These are phyloP conservation scores for Trichoderma sp. DNA, from an alignment of 2,329 filamentous ascomycete species.

Conservation along the genomic window DNA sequence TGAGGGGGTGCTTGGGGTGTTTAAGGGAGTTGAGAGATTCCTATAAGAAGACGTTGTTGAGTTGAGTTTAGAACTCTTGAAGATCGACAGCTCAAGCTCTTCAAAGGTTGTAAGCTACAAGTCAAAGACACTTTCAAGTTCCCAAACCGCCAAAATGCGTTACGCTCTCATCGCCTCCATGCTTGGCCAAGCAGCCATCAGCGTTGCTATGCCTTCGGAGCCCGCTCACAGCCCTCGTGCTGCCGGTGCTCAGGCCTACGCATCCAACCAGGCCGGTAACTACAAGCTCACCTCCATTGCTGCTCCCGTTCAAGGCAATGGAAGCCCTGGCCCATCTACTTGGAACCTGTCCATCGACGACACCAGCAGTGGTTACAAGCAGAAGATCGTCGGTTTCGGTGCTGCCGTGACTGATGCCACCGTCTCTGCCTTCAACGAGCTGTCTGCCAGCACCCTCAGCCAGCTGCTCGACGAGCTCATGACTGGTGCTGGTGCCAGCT, in stretches of 20 bases:
- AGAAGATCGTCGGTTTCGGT: conserved; percentile 39
- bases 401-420: conserved; percentile 42
- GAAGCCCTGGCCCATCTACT: conserved; percentile 33
- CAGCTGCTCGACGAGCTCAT: conserved; percentile 36
- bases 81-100: conserved; percentile 7
- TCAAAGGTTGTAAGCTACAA: not conserved
- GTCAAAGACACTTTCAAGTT: not conserved
- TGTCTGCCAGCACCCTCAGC: conserved; percentile 30
- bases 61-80: not conserved
- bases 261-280: conserved; percentile 36
- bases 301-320: conserved; percentile 35
- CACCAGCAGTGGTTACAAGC: conserved; percentile 36
- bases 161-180: conserved; percentile 8
- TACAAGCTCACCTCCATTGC: conserved; percentile 34
- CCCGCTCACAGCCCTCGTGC: not conserved
- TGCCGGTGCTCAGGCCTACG: conserved; percentile 27
- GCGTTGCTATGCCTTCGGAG: conserved; percentile 10
- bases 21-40: not conserved
- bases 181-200: conserved; percentile 11
- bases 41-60: conserved; percentile 6
- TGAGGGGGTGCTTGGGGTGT: not conserved
- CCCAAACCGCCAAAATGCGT: conserved; percentile 12
- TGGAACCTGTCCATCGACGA: conserved; percentile 40
- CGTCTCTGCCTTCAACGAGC: conserved; percentile 35
- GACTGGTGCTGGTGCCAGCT: conserved; percentile 36